A percentile compares a stretch with the other conserved stretches of the same genome.
phyloP scores from a whole-genome alignment of 2,329 filamentous ascomycete genomes.

The Echinosphaeria canescens region DNA sequence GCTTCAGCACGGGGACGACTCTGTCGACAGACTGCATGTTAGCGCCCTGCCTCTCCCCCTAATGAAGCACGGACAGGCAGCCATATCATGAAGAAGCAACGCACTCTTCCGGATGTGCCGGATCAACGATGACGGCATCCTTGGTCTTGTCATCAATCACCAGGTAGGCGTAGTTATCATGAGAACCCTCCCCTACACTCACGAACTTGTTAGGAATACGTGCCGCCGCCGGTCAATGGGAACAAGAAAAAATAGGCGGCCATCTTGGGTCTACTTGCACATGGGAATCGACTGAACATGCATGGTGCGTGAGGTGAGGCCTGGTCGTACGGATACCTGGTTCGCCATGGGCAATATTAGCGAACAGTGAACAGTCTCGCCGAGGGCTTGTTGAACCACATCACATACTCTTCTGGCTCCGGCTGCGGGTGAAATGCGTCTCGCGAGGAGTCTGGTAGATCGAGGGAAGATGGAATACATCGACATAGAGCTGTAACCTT shows the following conservation, averaged over 20 bases:
- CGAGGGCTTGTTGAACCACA: background rate
- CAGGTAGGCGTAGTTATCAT: constrained; percentile 74
- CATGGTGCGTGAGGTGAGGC: constrained; percentile 32
- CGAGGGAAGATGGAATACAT: constrained; percentile 12
- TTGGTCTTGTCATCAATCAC: constrained; percentile 60
- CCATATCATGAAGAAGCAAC: constrained; percentile 7
- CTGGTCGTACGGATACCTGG: constrained; percentile 9
- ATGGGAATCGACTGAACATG: constrained; percentile 78
- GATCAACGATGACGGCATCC: constrained; percentile 61
- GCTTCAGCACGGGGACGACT: constrained; percentile 43
- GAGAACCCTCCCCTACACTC: constrained; percentile 44
- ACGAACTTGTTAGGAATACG: background rate
- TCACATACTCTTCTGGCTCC: background rate
- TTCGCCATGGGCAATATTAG: background rate
- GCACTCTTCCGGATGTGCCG: constrained; percentile 58
- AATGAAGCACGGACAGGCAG: background rate
- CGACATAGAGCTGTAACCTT: no score
- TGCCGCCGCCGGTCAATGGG: no score
- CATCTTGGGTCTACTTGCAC: constrained; percentile 33
- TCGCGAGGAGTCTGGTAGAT: constrained; percentile 9
- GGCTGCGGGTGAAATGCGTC: constrained; percentile 6
- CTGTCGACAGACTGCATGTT: constrained; percentile 12
- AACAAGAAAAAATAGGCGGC: background rate
- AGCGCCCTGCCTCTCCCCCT: background rate
- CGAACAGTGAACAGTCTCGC: background rate